These are phyloP conservation scores for Chalara sp. DNA, from an alignment of 2,329 filamentous ascomycete genomes.

Conservation along the genomic window DNA sequence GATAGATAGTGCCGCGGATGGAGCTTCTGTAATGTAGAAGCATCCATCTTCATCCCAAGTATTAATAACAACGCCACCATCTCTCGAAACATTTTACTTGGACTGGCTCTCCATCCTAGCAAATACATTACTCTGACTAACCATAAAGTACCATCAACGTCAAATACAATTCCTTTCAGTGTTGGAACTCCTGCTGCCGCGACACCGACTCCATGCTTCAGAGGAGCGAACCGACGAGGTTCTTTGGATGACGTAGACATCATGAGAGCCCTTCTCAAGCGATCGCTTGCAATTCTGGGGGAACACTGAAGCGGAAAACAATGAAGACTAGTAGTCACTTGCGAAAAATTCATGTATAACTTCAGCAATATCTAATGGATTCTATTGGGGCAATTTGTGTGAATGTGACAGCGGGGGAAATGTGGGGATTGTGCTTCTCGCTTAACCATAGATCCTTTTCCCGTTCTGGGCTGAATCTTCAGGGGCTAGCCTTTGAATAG, in stretches of 20 bases:
- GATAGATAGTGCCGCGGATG: no score
- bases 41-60: no score
- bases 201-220: conserved; percentile 31
- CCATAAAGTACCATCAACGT: conserved; percentile 94
- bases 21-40: no score
- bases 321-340: not conserved
- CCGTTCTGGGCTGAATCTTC: not conserved
- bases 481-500: not conserved
- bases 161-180: conserved; percentile 67
- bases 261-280: conserved; percentile 5
- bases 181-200: conserved; percentile 30
- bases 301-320: not conserved
- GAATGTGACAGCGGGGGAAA: not conserved
- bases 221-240: conserved; percentile 46
- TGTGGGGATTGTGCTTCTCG: not conserved
- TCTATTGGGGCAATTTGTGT: not conserved
- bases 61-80: no score
- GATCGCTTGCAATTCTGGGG: not conserved
- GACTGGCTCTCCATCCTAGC: no score
- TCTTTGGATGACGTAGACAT: conserved; percentile 17
- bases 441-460: not conserved
- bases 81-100: no score
- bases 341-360: not conserved
- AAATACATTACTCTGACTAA: conserved; percentile 37
- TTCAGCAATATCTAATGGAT: not conserved